phyloP scores from a whole-genome alignment of 2,329 filamentous ascomycete species.

The Apiospora rasikravindrae region DNA sequence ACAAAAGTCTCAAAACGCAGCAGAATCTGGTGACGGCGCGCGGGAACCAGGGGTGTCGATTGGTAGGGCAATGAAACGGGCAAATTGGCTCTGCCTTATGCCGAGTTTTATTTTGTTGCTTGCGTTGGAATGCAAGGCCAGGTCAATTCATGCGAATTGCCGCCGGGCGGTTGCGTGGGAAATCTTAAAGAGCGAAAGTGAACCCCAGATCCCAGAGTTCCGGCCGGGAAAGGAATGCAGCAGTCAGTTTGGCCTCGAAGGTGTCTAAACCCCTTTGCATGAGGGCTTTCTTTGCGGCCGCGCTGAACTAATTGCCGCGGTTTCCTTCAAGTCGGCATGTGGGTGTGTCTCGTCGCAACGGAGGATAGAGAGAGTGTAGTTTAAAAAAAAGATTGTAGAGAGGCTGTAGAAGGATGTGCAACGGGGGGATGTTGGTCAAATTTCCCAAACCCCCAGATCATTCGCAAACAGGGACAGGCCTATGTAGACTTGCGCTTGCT shows the following conservation, averaged over 20 bases:
- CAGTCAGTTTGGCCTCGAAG: conserved; percentile 9
- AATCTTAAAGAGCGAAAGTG: background rate
- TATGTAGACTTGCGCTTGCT: background rate
- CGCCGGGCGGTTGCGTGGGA: background rate
- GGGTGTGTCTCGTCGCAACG: conserved; percentile 13
- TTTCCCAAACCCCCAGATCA: conserved; percentile 14
- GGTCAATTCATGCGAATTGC: conserved; percentile 11
- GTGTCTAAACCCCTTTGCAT: conserved; percentile 1
- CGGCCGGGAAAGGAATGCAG: conserved; percentile 11
- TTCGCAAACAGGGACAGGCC: conserved; percentile 16
- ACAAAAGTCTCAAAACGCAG: background rate
- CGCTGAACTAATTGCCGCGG: conserved; percentile 9
- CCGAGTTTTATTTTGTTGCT: background rate
- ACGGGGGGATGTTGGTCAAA: conserved; percentile 11
- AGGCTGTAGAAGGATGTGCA: background rate
- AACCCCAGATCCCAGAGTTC: conserved; percentile 10
- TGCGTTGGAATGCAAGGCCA: background rate
- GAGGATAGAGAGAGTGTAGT: background rate
- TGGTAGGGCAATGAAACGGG: conserved; percentile 7
- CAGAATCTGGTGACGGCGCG: background rate
- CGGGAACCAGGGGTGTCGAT: background rate
- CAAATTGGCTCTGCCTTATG: background rate
- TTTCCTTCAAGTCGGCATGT: conserved; percentile 7
- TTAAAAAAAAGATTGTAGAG: conserved; percentile 8
- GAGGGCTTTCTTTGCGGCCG: conserved; percentile 8